Percentiles rank a stretch among this genome's conserved stretches.
Conservation (phyloP, 805 yeast genomes). For the Yamadazyma takamatsuzukensis region DNA sequence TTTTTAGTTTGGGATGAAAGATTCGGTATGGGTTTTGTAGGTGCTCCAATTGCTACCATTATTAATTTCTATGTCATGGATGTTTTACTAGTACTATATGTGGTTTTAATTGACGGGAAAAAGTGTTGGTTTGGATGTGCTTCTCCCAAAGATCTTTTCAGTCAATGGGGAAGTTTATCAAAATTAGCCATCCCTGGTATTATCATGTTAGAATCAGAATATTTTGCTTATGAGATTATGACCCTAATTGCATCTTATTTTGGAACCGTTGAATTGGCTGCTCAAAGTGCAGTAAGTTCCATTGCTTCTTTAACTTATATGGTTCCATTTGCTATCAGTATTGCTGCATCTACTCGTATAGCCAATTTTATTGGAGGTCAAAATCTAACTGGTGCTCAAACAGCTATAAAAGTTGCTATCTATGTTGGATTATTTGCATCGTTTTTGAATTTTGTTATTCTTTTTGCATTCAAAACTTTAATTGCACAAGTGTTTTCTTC, state of each 20-base stretch:
- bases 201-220: constrained; percentile 43
- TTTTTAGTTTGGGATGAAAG: constrained; percentile 40
- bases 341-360: constrained; percentile 42
- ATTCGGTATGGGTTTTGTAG: constrained; percentile 39
- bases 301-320: constrained; percentile 42
- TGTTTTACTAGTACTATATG: constrained; percentile 32
- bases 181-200: constrained; percentile 44
- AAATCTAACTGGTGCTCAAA: constrained; percentile 33
- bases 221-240: constrained; percentile 45
- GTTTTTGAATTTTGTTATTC: constrained; percentile 37
- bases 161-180: constrained; percentile 32
- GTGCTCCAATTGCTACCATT: constrained; percentile 42
- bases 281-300: constrained; percentile 49
- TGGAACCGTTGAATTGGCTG: constrained; percentile 49
- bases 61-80: constrained; percentile 42
- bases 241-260: constrained; percentile 43
- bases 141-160: constrained; percentile 32
- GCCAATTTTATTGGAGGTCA: constrained; percentile 45
- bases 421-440: constrained; percentile 28
- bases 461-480: constrained; percentile 44
- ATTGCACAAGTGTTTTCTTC: constrained; percentile 59
- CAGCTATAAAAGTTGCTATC: constrained; percentile 32
- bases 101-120: constrained; percentile 53
- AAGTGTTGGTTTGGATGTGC: constrained; percentile 67
- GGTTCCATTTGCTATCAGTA: constrained; percentile 45